Evolutionary conservation across 129 eudicot genomes (phyloP), one percentile per base, ranked within the genome.

Genomic region (Artemisia argyi): DNA sequence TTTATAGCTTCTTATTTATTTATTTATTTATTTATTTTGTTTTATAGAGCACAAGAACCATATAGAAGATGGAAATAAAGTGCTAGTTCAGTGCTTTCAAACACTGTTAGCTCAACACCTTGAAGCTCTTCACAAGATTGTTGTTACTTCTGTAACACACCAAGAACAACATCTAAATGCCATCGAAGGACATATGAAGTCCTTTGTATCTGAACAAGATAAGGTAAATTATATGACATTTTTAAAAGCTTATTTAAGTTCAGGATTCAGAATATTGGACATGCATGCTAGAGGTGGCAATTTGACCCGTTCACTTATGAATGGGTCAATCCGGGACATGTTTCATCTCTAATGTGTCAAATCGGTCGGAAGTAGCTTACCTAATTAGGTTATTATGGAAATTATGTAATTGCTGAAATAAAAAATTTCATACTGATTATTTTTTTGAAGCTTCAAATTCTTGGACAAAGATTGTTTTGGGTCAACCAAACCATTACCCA

Each of bases 21-120:
- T 46, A 24, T 24, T 1, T 24, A 24, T 24, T 24, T 24, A 73
- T 12, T 5, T 73, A 61, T 68, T 47, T 22, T 56, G 14, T 59
- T 68, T 14, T 5, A 64, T 72, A 87, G 93, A 82, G 71, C 78
- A 79, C 13, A 87, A 87, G 74, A 79, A 79, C 32, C 78, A 77
- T 52, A 79, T 82, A 61, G 89, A 82, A 72, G 83, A 79, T 14
- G 85, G 87, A 62, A 87, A 87, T 68, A 81, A 74, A 76, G 51
- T 46, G 73, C 78, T 84, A 16, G 72, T 87, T 50, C 75, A 76
- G 68, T 84, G 79, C 65, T 87, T 84, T 75, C 87, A 82, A 67
- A 66, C 65, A 47, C 76, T 79, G 30, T 84, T 87, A 80, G 75
- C 85, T 18, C 85, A 87, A 75, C 87, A 87, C 56, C 89, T 87